Evolutionary conservation across 495 filamentous ascomycete species (phyloP), one percentile per base, ranked within the genome.

Genomic region (Cercophora newfieldiana): DNA sequence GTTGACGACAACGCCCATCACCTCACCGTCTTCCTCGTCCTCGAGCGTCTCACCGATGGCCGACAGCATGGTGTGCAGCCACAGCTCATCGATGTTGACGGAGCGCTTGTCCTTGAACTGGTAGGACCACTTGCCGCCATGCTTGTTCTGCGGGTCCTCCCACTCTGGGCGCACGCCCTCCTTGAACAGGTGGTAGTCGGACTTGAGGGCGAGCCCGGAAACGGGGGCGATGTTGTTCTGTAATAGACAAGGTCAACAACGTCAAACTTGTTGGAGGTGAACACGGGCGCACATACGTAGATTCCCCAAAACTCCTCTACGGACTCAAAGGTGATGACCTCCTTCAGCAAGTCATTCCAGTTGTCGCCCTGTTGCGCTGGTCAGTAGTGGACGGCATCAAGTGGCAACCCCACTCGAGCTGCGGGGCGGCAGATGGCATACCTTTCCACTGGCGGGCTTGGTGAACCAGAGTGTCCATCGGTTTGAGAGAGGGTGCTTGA

Each of bases 271-370:
- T 37, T 8, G 28, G 28, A 33, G 31, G 25, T 28, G 3, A 51
- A 61, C 48, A 83, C 94, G 25, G 25, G 10, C 53, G 57, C 49
- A 83, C 95, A 74, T 88, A 98, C 95, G 76, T 99, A 97, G 73
- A 98, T 90, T 60, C 95, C 95, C 95, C 95, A 99, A 83, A 99
- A 99, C 78, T 99, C 96, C 78, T 99, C 95, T 3, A 99, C 95
- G 14, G 93, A 96, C 81, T 94, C 92, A 72, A 99, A 97, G 47
- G 91, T 97, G 69, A 99, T 96, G 64, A 99, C 94, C 76, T 98
- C 92, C 82, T 99, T 99, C 44, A 99, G 81, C 54, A 97, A 81
- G 74, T 99, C 95, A 63, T 94, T 97, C 95, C 95, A 99, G 85
- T 97, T 97, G 76, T 97, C 91, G 72, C 91, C 94, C 92, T 96